phyloP scores from a whole-genome alignment of 805 yeast species.

The Tanozyma kutaoensis region DNA sequence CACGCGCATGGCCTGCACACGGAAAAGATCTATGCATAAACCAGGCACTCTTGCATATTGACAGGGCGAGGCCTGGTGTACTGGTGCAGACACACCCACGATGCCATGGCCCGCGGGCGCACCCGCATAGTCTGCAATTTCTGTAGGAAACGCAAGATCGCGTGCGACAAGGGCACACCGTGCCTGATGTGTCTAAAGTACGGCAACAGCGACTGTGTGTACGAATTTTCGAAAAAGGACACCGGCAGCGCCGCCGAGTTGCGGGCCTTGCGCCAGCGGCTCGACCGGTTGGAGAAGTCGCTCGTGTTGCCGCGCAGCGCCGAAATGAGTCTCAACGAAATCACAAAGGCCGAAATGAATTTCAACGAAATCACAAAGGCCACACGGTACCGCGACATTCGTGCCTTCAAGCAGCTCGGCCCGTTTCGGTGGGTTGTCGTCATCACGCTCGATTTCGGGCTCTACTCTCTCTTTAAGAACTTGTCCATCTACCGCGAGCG shows the following conservation, averaged over 20 bases:
- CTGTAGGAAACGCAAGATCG: constrained; percentile 29
- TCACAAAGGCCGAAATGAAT: constrained; percentile 1
- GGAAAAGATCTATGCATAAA: too few relatives aligned
- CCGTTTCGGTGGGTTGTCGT: constrained; percentile 1
- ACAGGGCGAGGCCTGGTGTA: too few relatives aligned
- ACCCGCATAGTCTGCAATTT: constrained; percentile 34
- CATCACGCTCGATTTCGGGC: constrained; percentile 1
- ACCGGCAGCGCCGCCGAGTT: not conserved
- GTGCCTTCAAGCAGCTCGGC: not conserved
- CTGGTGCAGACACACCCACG: too few relatives aligned
- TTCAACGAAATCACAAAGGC: not conserved
- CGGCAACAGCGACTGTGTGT: constrained; percentile 6
- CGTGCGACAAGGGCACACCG: constrained; percentile 21
- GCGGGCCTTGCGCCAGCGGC: constrained; percentile 1
- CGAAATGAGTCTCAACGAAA: not conserved
- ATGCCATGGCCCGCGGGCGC: constrained; percentile 23
- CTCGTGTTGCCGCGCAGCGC: not conserved
- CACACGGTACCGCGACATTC: not conserved
- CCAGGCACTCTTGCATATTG: too few relatives aligned
- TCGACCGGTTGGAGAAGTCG: constrained; percentile 1
- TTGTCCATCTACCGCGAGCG: too few relatives aligned
- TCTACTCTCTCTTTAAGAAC: not conserved
- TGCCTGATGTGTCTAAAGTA: constrained; percentile 11
- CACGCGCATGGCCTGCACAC: too few relatives aligned
- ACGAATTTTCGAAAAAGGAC: constrained; percentile 5